Evolutionary conservation across 768 basidiomycete genomes (phyloP).

Genomic region (Boletus vinaceobasis): DNA sequence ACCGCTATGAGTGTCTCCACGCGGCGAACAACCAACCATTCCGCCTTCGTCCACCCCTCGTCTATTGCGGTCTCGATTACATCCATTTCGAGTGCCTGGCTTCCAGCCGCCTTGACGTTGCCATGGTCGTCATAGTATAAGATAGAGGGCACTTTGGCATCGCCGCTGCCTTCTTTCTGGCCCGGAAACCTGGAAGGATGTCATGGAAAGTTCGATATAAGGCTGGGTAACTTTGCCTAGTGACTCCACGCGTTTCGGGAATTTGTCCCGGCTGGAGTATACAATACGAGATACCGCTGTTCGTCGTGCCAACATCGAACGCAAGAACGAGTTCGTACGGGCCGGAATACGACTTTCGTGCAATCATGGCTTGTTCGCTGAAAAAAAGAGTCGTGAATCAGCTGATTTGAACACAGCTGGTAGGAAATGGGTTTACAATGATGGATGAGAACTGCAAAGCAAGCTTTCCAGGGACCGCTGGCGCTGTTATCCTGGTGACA

Average conservation of each 20-base stretch:
- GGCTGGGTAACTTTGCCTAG: not conserved
- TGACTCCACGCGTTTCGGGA: constrained; percentile 2
- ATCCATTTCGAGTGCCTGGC: not conserved
- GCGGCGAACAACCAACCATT: not conserved
- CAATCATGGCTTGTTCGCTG: not conserved
- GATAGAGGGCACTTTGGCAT: constrained; percentile 44
- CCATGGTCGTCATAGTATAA: constrained; percentile 39
- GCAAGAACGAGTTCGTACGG: not conserved
- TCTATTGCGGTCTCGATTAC: not conserved
- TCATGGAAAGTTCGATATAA: not conserved
- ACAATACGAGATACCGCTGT: not conserved
- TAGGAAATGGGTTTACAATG: too few species aligned
- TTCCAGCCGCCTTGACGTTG: constrained; percentile 24
- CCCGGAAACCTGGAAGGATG: constrained; percentile 35
- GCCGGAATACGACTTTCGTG: not conserved
- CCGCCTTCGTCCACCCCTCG: not conserved
- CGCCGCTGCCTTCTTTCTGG: constrained; percentile 22
- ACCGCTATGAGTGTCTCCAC: not conserved
- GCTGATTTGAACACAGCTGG: not conserved
- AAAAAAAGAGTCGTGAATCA: not conserved
- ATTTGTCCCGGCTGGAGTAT: not conserved
- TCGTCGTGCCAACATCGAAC: not conserved
- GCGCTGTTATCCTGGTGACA: too few species aligned
- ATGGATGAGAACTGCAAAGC: too few species aligned
- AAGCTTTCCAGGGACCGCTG: too few species aligned